These are phyloP conservation scores for Verticillium klebahnii DNA, from an alignment of 2,329 filamentous ascomycete species.

Conservation along the genomic window DNA sequence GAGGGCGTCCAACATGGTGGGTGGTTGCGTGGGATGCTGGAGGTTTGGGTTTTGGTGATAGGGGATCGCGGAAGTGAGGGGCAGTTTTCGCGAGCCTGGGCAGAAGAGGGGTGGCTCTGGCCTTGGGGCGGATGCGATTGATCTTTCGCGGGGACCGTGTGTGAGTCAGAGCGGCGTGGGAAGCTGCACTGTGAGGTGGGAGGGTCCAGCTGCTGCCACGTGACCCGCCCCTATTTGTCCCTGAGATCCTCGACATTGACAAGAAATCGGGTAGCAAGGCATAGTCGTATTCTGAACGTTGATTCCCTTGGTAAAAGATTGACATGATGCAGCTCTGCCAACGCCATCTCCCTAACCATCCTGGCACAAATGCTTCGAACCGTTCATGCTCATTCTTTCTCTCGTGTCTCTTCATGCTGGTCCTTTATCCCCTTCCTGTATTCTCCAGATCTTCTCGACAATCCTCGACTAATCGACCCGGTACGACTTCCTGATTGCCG, in stretches of 20 bases:
- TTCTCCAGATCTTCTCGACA: too few relatives aligned
- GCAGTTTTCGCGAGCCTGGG: not conserved
- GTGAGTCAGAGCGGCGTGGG: not conserved
- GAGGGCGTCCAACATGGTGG: conserved; percentile 66
- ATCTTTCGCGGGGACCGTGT: not conserved
- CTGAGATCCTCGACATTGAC: too few relatives aligned
- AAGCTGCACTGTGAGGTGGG: not conserved
- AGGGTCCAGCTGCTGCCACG: not conserved
- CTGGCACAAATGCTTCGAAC: too few relatives aligned
- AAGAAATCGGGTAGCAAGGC: too few relatives aligned
- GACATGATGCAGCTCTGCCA: too few relatives aligned
- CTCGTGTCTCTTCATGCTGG: too few relatives aligned
- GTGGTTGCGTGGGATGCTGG: conserved; percentile 1
- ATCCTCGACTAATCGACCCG: conserved; percentile 20
- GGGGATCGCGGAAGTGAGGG: not conserved
- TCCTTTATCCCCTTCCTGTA: too few relatives aligned
- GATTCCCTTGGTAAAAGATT: too few relatives aligned
- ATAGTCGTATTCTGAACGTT: too few relatives aligned
- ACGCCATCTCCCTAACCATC: too few relatives aligned
- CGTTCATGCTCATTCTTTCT: too few relatives aligned
- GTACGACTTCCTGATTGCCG: conserved; percentile 61
- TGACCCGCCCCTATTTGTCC: not conserved
- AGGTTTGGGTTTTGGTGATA: not conserved
- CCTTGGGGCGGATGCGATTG: not conserved
- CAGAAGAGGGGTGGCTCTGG: not conserved